Percentiles rank a stretch among this genome's conserved stretches.
These are phyloP conservation scores for Pythium guiyangense DNA, from an alignment of 352 stramenopile species.

Conservation along the genomic window DNA sequence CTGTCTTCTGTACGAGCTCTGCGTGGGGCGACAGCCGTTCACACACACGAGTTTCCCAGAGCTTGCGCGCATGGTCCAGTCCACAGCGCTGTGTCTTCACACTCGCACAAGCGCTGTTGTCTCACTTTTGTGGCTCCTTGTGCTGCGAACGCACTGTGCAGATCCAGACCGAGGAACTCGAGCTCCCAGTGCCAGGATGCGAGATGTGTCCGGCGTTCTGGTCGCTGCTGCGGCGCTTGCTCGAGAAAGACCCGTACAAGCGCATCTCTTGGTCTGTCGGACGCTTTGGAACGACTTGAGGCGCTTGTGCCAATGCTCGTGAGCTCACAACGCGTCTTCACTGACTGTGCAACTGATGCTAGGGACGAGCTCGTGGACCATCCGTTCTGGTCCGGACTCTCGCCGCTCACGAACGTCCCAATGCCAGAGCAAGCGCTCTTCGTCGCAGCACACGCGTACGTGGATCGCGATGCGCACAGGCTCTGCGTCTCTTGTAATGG, in stretches of 20 bases:
- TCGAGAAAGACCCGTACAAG: conserved; percentile 68
- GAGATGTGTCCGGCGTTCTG: conserved; percentile 55
- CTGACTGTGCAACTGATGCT: neutral
- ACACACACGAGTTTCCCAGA: conserved; percentile 70
- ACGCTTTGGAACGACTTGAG: conserved; percentile 2
- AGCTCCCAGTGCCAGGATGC: conserved; percentile 39
- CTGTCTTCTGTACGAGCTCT: conserved; percentile 77
- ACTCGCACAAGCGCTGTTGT: neutral
- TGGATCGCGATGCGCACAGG: too few relatives aligned
- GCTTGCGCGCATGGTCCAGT: conserved; percentile 55
- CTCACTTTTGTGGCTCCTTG: neutral
- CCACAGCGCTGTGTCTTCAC: neutral
- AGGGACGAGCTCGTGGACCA: conserved; percentile 68
- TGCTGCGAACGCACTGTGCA: conserved; percentile 15
- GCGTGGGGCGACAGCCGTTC: conserved; percentile 61
- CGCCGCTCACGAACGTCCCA: conserved; percentile 19
- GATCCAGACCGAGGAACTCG: conserved; percentile 63
- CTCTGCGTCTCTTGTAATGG: neutral
- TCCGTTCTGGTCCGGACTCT: conserved; percentile 53
- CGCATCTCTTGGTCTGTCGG: conserved; percentile 64
- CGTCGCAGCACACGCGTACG: conserved; percentile 16
- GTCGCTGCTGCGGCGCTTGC: conserved; percentile 45
- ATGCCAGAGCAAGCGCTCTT: conserved; percentile 72
- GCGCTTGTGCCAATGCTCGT: neutral
- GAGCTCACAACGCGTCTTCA: neutral